phyloP scores from a whole-genome alignment of 2,329 filamentous ascomycete genomes.

The Meredithiella fracta region DNA sequence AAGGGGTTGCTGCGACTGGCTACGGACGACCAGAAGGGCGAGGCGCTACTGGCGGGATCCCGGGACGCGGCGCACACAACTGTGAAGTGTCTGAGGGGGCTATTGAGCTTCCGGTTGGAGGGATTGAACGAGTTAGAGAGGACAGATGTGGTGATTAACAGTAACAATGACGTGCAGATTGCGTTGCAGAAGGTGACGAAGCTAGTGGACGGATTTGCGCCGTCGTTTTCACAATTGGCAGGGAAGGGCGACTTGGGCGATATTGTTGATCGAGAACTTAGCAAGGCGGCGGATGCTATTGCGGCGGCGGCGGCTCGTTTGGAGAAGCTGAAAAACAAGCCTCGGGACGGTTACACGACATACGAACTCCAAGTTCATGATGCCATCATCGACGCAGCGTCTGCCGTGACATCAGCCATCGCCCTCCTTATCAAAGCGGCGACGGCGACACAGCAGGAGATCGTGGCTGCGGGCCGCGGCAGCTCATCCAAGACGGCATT shows the following conservation, averaged over 20 bases:
- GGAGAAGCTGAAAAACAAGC: slow-evolving; percentile 86
- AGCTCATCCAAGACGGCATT: slow-evolving; percentile 80
- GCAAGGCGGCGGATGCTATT: slow-evolving; percentile 87
- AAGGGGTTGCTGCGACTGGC: slow-evolving; percentile 89
- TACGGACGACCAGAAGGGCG: slow-evolving; percentile 86
- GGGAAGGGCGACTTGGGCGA: slow-evolving; percentile 80
- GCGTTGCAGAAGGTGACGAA: slow-evolving; percentile 89
- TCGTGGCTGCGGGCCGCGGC: slow-evolving; percentile 82
- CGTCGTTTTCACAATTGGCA: slow-evolving; percentile 60
- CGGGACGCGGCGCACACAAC: slow-evolving; percentile 73
- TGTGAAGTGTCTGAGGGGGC: slow-evolving; percentile 83
- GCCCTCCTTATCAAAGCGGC: slow-evolving; percentile 89
- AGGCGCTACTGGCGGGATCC: slow-evolving; percentile 67
- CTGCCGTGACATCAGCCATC: slow-evolving; percentile 86
- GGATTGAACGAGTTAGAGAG: slow-evolving; percentile 81
- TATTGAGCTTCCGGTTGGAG: slow-evolving; percentile 87
- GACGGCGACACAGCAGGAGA: slow-evolving; percentile 84
- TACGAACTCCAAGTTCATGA: slow-evolving; percentile 96
- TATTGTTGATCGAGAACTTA: slow-evolving; percentile 79
- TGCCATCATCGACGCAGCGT: slow-evolving; percentile 80
- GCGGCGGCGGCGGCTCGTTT: slow-evolving; percentile 79
- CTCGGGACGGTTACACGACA: slow-evolving; percentile 84
- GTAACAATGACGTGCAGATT: slow-evolving; percentile 90
- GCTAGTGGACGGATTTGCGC: slow-evolving; percentile 78
- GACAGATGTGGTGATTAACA: slow-evolving; percentile 93